Base-by-base conservation (phyloP, 1,139 yeast genomes). In the Arxiozyma slooffiae region DNA sequence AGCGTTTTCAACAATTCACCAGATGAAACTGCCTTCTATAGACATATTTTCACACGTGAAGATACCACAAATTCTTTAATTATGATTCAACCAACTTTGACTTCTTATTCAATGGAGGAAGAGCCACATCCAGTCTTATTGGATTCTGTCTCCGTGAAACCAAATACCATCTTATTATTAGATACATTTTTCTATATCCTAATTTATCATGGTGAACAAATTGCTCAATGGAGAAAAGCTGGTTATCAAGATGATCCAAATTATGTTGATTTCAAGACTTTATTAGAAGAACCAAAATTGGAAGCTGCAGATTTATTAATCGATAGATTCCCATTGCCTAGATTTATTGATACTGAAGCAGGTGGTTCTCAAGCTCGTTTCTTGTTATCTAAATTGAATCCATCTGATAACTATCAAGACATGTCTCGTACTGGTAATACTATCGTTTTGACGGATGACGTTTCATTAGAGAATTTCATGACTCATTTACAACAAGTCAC, bases 361-460 rank as follows among this genome's bases (percentile, higher is more conserved):
- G 97, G 97, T 63, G 97, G 96, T 49, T 89, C 97, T 30, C 98
- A 92, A 73, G 97, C 97, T 2, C 83, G 98, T 73, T 92, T 92
- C 77, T 78, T 92, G 71, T 81, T 88, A 67, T 87, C 97, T 47
- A 90, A 88, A 72, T 80, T 92, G 69, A 92, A 92, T 69, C 97
- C 98, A 47, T 84, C 96, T 47, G 87, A 87, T 56, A 84, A 92
- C 43, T 86, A 85, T 69, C 82, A 79, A 63, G 84, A 80, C 59
- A 81, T 79, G 49, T 71, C 74, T 36, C 74, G 75, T 43, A 72
- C 71, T 51, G 81, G 80, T 45, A 70, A 79, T 20, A 89, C 95
- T 18, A 88, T 88, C 60, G 96, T 90, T 45, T 80, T 90, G 66
- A 90, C 97, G 36, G 97, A 90, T 71, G 97, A 90, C 73, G 97